phyloP scores from a whole-genome alignment of 179 eudicot genomes.

The Vitellaria paradoxa region DNA sequence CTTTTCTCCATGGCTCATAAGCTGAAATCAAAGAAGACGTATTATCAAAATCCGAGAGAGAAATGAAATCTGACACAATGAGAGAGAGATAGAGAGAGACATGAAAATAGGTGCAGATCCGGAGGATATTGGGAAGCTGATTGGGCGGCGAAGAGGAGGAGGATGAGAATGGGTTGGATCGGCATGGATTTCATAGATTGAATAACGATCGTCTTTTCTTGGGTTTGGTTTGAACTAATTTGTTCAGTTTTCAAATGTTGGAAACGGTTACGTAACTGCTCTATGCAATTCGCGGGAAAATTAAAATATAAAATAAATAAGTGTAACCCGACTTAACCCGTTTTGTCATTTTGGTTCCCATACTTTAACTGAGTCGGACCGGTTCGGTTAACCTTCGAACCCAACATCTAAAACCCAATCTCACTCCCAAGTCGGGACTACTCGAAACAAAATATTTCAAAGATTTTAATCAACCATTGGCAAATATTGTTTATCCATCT shows the following conservation, averaged over 20 bases:
- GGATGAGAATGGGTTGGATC: conserved; percentile 11
- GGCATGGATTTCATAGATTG: neutral
- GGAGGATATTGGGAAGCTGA: conserved; percentile 8
- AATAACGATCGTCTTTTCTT: neutral
- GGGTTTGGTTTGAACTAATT: neutral
- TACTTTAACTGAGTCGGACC: neutral
- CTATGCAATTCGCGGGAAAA: conserved; percentile 18
- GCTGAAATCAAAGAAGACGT: conserved; percentile 28
- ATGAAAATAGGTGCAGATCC: conserved; percentile 27
- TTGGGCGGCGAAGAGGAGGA: conserved; percentile 13
- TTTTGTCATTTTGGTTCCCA: neutral
- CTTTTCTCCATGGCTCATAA: conserved; percentile 32
- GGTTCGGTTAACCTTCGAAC: neutral
- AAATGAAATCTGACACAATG: neutral
- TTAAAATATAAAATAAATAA: too few species aligned
- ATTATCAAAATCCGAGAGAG: too few species aligned
- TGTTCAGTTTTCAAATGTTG: neutral
- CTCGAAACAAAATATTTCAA: too few species aligned
- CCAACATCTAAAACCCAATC: neutral
- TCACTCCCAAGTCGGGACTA: neutral
- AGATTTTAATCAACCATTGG: too few species aligned
- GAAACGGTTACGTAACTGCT: conserved; percentile 24
- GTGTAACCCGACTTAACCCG: neutral
- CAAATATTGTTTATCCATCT: too few species aligned
- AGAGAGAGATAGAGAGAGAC: neutral